Evolutionary conservation across 306 rosid species (phyloP), one percentile per base, ranked within the genome.

Genomic region (Rosa rugosa): DNA sequence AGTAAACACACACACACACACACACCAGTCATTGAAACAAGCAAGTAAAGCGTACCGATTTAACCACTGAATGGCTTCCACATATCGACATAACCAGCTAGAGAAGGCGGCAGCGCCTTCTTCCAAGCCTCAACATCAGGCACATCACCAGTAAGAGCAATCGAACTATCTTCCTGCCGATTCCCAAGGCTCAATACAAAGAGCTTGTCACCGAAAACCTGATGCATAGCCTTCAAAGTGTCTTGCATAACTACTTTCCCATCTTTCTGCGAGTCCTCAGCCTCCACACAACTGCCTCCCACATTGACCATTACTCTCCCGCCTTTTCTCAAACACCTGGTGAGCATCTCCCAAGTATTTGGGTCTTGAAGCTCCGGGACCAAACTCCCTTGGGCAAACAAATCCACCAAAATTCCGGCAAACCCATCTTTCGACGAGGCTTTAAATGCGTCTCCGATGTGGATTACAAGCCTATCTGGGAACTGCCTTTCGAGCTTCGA

Each of bases 201-300:
- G 42, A 92, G 81, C 83, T 86, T 80, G 34, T 83, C 25, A 0
- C 86, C 86, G 6, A 91, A 95, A 69, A 90, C 89, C 67, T 13
- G 63, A 14, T 40, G 78, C 99, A 91, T 95, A 0, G 96, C 97
- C 80, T 76, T 89, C 85, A 92, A 67, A 8, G 97, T 88, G 14
- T 89, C 85, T 56, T 90, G 86, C 98, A 88, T 91, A 12, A 87
- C 86, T 2, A 83, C 72, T 72, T 73, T 84, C 45, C 98, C 97
- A 78, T 93, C 91, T 78, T 88, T 86, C n/a, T 69, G 1, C 20
- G 63, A 47, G 67, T 81, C 88, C 87, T 95, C 99, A 0, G 98
- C 89, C 88, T 92, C 98, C 60, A 95, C 98, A 71, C 98, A 95
- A 45, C 96, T 91, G 3, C 99, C 99, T 56, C 98, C 99, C 46